A percentile compares a stretch with the other conserved stretches of the same genome.
phyloP scores from a whole-genome alignment of 208 protist genomes.

The Tritrichomonas musculus region DNA sequence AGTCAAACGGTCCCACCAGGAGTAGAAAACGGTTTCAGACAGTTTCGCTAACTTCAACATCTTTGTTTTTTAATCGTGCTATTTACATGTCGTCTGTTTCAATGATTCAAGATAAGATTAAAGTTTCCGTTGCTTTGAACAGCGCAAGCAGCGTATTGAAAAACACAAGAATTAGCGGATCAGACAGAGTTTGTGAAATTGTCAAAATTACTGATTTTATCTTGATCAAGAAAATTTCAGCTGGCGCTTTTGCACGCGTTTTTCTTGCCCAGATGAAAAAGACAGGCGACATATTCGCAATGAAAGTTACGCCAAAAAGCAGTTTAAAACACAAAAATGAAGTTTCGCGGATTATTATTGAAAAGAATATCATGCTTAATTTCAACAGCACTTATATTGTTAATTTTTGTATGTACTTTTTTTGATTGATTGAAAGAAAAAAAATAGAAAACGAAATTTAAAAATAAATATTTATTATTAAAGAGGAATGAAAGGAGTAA shows the following conservation, averaged over 20 bases:
- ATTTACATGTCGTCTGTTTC: too few species aligned
- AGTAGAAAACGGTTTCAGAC: too few species aligned
- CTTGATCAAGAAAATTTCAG: not conserved
- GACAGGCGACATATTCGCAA: not conserved
- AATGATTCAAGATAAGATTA: constrained; percentile 9
- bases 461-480: too few species aligned
- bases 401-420: not conserved
- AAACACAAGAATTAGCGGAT: not conserved
- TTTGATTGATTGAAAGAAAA: too few species aligned
- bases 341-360: not conserved
- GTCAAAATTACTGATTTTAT: not conserved
- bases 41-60: too few species aligned
- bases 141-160: not conserved
- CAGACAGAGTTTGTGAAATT: not conserved
- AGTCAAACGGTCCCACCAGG: too few species aligned
- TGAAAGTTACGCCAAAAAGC: not conserved
- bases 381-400: not conserved
- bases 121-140: not conserved
- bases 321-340: not conserved
- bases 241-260: not conserved
- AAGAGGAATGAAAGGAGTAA: too few species aligned
- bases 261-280: not conserved
- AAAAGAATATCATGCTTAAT: not conserved
- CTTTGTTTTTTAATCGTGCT: too few species aligned
- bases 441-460: too few species aligned